Percentiles rank a stretch among this genome's conserved stretches.
Conservation (phyloP, 441 rosid species). For the Populus hybrid region DNA sequence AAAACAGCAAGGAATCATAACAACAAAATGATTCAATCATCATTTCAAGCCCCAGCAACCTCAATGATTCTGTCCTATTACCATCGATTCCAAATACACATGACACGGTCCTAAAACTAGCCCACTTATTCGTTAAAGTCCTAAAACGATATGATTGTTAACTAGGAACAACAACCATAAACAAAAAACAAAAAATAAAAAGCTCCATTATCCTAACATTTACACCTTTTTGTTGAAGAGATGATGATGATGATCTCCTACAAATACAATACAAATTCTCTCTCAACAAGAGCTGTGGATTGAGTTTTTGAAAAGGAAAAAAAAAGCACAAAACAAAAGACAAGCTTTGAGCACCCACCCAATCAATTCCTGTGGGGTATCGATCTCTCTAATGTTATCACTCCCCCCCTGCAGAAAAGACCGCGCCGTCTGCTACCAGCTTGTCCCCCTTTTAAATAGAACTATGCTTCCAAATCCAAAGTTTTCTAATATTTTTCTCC, state of each 20-base stretch:
- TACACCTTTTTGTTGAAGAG: not conserved
- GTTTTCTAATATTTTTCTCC: not conserved
- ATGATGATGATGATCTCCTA: not conserved
- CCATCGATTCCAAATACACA: not conserved
- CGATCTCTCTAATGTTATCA: not conserved
- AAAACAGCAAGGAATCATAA: not conserved
- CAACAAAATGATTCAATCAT: conserved; percentile 28
- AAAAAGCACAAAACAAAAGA: conserved; percentile 1
- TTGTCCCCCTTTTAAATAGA: conserved; percentile 9
- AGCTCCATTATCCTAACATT: not conserved
- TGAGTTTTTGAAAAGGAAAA: not conserved
- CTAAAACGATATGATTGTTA: not conserved
- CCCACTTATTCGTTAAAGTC: not conserved
- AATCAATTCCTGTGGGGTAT: conserved; percentile 3
- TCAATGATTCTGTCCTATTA: conserved; percentile 19
- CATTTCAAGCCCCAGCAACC: conserved; percentile 4
- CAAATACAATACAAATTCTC: not conserved
- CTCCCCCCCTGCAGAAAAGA: conserved; percentile 11
- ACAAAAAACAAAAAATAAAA: not conserved
- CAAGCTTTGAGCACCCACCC: conserved; percentile 9
- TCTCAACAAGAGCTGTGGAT: not conserved
- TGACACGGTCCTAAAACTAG: not conserved
- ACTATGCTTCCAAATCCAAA: not conserved
- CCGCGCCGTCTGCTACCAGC: conserved; percentile 33
- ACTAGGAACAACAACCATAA: not conserved